Conservation (phyloP, 2,329 filamentous ascomycete genomes). For the Sporothrix brunneoviolacea region DNA sequence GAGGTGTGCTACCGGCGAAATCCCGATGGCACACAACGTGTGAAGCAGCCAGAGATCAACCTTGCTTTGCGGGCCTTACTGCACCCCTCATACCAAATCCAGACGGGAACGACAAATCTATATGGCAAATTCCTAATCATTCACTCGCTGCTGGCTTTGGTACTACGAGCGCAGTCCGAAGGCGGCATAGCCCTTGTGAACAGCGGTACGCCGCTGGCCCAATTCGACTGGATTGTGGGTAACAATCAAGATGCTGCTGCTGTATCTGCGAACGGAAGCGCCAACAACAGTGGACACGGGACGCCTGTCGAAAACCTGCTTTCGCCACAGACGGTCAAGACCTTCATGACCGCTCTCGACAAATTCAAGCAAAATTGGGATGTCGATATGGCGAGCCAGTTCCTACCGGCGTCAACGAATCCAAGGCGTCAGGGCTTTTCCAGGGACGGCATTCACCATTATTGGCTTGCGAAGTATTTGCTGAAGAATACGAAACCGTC, state of each 20-base stretch:
- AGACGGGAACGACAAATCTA: slow-evolving; percentile 60
- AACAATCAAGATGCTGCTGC: slow-evolving; percentile 31
- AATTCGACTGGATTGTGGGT: slow-evolving; percentile 50
- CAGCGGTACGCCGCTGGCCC: slow-evolving; percentile 49
- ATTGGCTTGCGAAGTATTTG: slow-evolving; percentile 62
- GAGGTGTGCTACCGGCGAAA: slow-evolving; percentile 51
- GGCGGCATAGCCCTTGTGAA: slow-evolving; percentile 31
- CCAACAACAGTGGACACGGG: slow-evolving; percentile 37
- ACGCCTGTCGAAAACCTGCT: slow-evolving; percentile 40
- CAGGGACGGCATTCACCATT: slow-evolving; percentile 65
- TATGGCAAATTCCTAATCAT: slow-evolving; percentile 70
- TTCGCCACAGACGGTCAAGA: slow-evolving; percentile 40
- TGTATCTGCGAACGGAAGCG: slow-evolving; percentile 32
- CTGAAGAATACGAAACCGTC: slow-evolving; percentile 49
- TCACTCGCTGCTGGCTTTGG: slow-evolving; percentile 59
- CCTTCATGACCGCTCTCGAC: slow-evolving; percentile 52
- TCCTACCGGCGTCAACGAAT: slow-evolving; percentile 45
- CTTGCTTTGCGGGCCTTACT: slow-evolving; percentile 56
- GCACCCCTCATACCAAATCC: slow-evolving; percentile 51
- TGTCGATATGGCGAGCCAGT: slow-evolving; percentile 60
- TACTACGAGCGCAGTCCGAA: slow-evolving; percentile 39
- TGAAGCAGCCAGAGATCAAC: slow-evolving; percentile 59
- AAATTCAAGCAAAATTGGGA: slow-evolving; percentile 72
- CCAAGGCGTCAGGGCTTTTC: slow-evolving; percentile 61
- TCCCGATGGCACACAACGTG: slow-evolving; percentile 53